Evolutionary conservation across 2,329 filamentous ascomycete genomes (phyloP), one percentile per base, ranked within the genome.

Genomic region (Fusarium nurragi): DNA sequence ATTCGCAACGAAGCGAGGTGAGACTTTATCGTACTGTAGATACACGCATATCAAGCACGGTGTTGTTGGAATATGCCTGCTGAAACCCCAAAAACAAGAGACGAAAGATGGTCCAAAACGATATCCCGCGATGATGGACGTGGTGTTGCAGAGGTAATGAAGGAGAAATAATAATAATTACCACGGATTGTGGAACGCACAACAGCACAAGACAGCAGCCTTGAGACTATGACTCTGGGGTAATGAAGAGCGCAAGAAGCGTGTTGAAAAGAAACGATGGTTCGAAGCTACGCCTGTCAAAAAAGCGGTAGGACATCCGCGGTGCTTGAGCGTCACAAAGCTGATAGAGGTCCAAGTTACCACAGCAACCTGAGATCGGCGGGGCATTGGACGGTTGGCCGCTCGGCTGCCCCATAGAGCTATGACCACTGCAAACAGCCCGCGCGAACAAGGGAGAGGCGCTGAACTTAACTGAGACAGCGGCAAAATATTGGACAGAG

Each of bases 41-140:
- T 52, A 63, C 39, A 70, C 30, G 57, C 68, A 71, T 71, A 57
- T 70, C 68, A 71, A 64, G 58, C 64, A 64, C 34, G 25, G 47
- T 36, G 23, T 25, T 41, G 50, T 59, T 40, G 38, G 40, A 46
- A 61, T 41, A 49, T 44, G 47, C 28, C 47, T 68, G 55, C 43
- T 34, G 54, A 65, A 48, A 56, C 53, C 46, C 58, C 53, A 60
- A 60, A 56, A 66, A 53, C 28, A 55, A 50, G 52, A 28, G 34
- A 34, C 37, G 34, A 26, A 36, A 56, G 32, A 48, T 22, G 43
- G 32, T 18, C 48, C 45, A 46, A 50, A 47, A 49, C 40, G 49
- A 55, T 46, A 41, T 40, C 51, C 46, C 23, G 39, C 47, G 55
- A 37, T 28, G 44, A n/a, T 46, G 32, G 52, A 48, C 40, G 40